Base-by-base conservation (phyloP, 768 basidiomycete genomes). In the Mycena metata region DNA sequence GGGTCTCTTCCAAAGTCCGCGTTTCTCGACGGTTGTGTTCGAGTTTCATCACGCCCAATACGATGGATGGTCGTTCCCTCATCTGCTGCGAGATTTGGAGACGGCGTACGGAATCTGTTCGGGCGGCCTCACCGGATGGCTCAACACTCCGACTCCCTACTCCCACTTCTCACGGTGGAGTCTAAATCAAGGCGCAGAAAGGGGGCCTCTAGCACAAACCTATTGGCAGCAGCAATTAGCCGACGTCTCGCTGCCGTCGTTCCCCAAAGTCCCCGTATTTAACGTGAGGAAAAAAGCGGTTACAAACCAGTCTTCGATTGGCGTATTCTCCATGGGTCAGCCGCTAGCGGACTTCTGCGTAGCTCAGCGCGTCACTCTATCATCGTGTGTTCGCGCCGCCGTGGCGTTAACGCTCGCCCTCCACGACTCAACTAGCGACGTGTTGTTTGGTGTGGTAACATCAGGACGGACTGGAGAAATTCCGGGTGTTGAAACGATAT, bases 401-500 rank as follows among this genome's bases (percentile, higher is more conserved):
- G 13, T 61, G 36, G 60, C 60, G 39, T 13, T 61, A 17, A 61
- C 60, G 6, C 60, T 61, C 17, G 49, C 36, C 7, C 47, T 61
- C 10, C 60, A 61, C 39, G 47, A 50, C 23, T 41, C 33, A 11
- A 42, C 35, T 11, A 51, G 46, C 12, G 60, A 61, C 2, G 60
- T 61, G 17, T 36, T 61, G 10, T 51, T 61, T 17, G 60, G 60
- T n/a, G 49, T 61, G 10, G 60, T 61, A 12, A 51, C 60, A 19
- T 61, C 60, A 8, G 60, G 60, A 42, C 60, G 60, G 16, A 61
- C 49, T 11, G 60, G 60, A 39, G 49, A 61, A 19, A 50, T 61
- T 2, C 49, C 36, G 4, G 49, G 49, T 19, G 49, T 61, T 24
- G 60, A 61, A 39, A 51, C 47, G 10, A 51, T 61, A 19, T 50